Percentiles rank a stretch among this genome's conserved stretches.
These are phyloP conservation scores for Umbelopsis sp. DNA, from an alignment of 192 early-diverging fungal genomes.

Conservation along the genomic window DNA sequence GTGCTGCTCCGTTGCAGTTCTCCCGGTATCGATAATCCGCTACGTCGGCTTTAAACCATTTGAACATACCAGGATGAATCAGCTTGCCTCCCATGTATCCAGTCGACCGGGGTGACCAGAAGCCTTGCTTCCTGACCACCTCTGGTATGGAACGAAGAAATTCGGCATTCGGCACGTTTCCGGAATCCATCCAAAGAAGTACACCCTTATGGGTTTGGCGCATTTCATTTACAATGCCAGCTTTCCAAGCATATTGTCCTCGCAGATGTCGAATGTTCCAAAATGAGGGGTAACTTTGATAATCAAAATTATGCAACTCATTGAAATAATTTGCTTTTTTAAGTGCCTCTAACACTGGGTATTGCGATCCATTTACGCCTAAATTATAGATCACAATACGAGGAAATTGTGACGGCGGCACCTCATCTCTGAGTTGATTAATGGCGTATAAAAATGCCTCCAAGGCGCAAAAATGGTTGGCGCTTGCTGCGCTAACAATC, in stretches of 20 bases:
- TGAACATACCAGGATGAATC: conserved; percentile 51
- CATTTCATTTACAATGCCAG: conserved; percentile 54
- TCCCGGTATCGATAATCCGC: conserved; percentile 39
- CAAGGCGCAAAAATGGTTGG: conserved; percentile 57
- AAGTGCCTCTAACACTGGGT: conserved; percentile 39
- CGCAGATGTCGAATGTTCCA: conserved; percentile 47
- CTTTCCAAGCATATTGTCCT: conserved; percentile 62
- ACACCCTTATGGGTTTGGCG: conserved; percentile 44
- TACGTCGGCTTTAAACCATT: conserved; percentile 42
- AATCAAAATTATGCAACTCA: conserved; percentile 49
- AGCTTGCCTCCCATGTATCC: conserved; percentile 44
- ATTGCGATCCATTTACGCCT: conserved; percentile 48
- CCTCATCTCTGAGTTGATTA: conserved; percentile 34
- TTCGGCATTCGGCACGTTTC: conserved; percentile 48
- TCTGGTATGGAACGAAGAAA: conserved; percentile 30
- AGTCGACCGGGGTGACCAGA: conserved; percentile 52
- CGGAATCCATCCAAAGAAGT: conserved; percentile 55
- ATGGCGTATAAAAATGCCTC: conserved; percentile 51
- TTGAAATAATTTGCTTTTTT: conserved; percentile 44
- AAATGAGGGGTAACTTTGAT: conserved; percentile 47
- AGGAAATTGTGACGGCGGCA: conserved; percentile 42
- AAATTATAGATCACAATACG: conserved; percentile 54
- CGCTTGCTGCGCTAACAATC: conserved; percentile 53
- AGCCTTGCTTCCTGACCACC: conserved; percentile 41
- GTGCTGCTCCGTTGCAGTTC: conserved; percentile 57